Conservation (phyloP, 2,329 filamentous ascomycete species). For the Botryosphaeria dothidea region DNA sequence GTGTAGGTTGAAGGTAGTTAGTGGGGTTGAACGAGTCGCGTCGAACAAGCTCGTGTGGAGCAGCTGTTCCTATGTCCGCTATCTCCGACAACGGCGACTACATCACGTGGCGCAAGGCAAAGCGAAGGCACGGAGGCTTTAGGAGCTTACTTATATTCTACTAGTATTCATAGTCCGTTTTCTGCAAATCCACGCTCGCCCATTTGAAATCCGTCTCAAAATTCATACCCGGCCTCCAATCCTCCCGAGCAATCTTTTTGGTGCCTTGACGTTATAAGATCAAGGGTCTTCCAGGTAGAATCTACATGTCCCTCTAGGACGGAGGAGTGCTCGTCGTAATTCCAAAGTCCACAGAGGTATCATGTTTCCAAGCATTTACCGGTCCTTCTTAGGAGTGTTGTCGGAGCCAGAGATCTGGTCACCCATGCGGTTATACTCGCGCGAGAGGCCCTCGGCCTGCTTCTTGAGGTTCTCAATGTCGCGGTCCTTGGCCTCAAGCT, state of each 20-base stretch:
- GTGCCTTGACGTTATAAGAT: no score
- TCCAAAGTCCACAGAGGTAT: background rate
- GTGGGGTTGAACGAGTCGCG: background rate
- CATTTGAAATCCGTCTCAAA: no score
- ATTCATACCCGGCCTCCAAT: no score
- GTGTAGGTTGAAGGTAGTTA: background rate
- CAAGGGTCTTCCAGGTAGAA: no score
- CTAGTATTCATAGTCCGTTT: no score
- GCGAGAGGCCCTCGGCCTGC: conserved; percentile 79
- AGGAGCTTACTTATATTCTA: no score
- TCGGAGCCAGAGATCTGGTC: conserved; percentile 71
- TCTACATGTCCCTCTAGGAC: background rate
- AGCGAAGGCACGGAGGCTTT: no score
- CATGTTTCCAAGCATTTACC: conserved; percentile 42
- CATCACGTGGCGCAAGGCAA: background rate
- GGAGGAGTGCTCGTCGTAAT: background rate
- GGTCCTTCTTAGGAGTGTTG: conserved; percentile 56
- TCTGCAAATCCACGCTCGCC: no score
- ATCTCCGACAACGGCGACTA: background rate
- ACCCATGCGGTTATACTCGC: conserved; percentile 82
- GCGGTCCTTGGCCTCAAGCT: conserved; percentile 71
- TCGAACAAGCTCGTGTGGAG: background rate
- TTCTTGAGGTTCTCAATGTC: conserved; percentile 90
- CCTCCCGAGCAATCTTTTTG: no score
- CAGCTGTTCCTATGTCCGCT: background rate